phyloP scores from a whole-genome alignment of 768 basidiomycete species.

The Mycena indigotica region DNA sequence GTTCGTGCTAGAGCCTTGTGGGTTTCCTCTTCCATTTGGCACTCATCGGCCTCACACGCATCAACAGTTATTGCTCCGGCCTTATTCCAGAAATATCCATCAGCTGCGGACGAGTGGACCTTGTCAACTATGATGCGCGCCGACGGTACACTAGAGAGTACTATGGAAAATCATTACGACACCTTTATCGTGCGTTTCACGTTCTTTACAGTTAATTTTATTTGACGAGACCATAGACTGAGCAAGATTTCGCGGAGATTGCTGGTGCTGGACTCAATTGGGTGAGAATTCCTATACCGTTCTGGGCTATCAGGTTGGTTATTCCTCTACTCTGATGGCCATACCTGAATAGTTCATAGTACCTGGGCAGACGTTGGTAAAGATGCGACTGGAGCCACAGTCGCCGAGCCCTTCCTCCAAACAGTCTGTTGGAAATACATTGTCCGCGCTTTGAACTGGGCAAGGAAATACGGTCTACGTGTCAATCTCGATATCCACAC shows the following conservation, averaged over 20 bases:
- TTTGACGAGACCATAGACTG: slow-evolving; percentile 55
- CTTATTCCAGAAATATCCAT: slow-evolving; percentile 66
- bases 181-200: slow-evolving; percentile 81
- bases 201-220: slow-evolving; percentile 8
- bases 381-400: not conserved
- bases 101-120: slow-evolving; percentile 73
- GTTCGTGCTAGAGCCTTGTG: slow-evolving; percentile 68
- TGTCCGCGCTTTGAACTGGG: slow-evolving; percentile 65
- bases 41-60: not conserved
- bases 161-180: slow-evolving; percentile 77
- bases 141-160: slow-evolving; percentile 55
- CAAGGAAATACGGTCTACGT: slow-evolving; percentile 69
- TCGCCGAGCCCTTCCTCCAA: slow-evolving; percentile 5
- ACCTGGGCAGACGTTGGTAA: slow-evolving; percentile 4
- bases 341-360: not conserved
- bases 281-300: slow-evolving; percentile 81
- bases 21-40: not conserved
- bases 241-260: slow-evolving; percentile 87
- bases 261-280: slow-evolving; percentile 89
- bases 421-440: slow-evolving; percentile 45
- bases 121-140: slow-evolving; percentile 64
- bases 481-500: slow-evolving; percentile 68
- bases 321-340: not conserved
- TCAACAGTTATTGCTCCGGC: slow-evolving; percentile 57
- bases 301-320: slow-evolving; percentile 74